A percentile compares a stretch with the other conserved stretches of the same genome.
These are phyloP conservation scores for Fusarium vanettenii DNA, from an alignment of 2,329 filamentous ascomycete species.

Conservation along the genomic window DNA sequence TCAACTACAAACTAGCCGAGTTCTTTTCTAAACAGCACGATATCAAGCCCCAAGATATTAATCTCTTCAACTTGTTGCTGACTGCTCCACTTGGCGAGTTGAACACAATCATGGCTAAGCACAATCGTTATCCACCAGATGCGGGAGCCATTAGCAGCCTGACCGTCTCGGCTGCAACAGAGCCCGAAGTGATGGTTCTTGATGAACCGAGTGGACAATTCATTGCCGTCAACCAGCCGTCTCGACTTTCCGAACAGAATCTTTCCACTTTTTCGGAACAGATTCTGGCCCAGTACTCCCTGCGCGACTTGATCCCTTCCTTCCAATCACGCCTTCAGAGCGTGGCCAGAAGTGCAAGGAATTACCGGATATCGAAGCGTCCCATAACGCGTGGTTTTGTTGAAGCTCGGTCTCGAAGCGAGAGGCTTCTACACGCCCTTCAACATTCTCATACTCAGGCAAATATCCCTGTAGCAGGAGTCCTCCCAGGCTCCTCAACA, in stretches of 20 bases:
- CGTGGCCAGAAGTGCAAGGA: not conserved
- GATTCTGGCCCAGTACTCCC: not conserved
- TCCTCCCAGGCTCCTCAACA: not conserved
- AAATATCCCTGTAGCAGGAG: not conserved
- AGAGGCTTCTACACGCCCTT: not conserved
- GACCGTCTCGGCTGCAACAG: not conserved
- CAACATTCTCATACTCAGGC: not conserved
- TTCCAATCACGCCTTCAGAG: not conserved
- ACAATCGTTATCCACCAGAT: not conserved
- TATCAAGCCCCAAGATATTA: not conserved
- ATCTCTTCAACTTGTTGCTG: not conserved
- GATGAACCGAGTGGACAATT: not conserved
- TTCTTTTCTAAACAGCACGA: not conserved
- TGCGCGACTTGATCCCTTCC: not conserved
- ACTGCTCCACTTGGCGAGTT: not conserved
- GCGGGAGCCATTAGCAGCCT: not conserved
- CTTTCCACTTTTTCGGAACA: not conserved
- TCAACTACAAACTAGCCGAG: not conserved
- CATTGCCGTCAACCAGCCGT: not conserved
- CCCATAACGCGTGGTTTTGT: not conserved
- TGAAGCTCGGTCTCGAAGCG: not conserved
- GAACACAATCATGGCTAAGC: not conserved
- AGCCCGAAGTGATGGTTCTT: not conserved
- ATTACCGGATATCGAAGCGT: not conserved
- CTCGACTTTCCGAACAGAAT: not conserved